A percentile compares a stretch with the other conserved stretches of the same genome.
phyloP scores from a whole-genome alignment of 305 asterid species.

The Ilex paraguariensis region DNA sequence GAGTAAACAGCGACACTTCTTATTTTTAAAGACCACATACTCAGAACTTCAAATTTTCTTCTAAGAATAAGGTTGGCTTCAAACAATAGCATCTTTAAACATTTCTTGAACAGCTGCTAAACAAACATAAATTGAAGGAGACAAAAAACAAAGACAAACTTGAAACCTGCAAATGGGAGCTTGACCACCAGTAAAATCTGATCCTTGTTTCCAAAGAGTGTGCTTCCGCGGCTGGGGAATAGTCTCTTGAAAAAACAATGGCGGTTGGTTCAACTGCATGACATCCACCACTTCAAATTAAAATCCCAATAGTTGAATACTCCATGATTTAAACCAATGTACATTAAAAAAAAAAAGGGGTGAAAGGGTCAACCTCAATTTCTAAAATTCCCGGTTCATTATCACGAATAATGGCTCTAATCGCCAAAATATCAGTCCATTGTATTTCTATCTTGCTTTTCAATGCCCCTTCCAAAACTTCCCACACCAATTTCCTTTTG shows the following conservation, averaged over 20 bases:
- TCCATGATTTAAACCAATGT: background rate
- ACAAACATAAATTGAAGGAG: background rate
- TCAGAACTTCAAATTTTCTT: no score
- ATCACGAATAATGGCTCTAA: slow-evolving; percentile 26
- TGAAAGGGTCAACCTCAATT: slow-evolving; percentile 32
- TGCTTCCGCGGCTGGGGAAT: slow-evolving; percentile 41
- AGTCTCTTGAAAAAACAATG: slow-evolving; percentile 23
- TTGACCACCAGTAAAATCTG: slow-evolving; percentile 36
- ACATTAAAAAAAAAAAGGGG: background rate
- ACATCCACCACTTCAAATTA: background rate
- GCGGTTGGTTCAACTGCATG: slow-evolving; percentile 30
- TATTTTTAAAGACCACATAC: no score
- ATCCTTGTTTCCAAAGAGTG: slow-evolving; percentile 27
- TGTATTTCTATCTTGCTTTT: slow-evolving; percentile 62
- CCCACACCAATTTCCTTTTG: slow-evolving; percentile 59
- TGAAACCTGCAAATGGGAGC: slow-evolving; percentile 29
- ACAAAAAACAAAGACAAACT: background rate
- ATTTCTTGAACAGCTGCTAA: no score
- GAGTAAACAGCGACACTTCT: background rate
- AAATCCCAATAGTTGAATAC: background rate
- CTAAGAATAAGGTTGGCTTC: no score
- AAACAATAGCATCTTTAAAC: no score
- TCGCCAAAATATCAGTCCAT: slow-evolving; percentile 53
- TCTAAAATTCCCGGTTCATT: slow-evolving; percentile 32
- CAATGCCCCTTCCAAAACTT: slow-evolving; percentile 46